Evolutionary conservation across 2,329 filamentous ascomycete species (phyloP).

Genomic region (Aspergillus japonicus): DNA sequence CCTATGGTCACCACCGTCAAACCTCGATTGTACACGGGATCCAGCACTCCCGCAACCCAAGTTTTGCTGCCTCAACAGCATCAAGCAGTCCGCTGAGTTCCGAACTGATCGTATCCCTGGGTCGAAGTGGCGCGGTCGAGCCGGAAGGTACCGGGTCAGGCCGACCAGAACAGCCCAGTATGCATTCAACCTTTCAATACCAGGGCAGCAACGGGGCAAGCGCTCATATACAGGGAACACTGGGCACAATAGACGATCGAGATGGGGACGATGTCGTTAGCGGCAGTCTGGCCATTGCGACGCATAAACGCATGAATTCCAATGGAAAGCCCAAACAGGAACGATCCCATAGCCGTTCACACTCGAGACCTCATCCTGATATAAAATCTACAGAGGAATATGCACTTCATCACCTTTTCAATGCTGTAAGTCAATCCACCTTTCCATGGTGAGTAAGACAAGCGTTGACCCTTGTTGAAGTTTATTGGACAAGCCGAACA

Average conservation of each 20-base stretch:
- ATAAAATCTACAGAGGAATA: constrained; percentile 96
- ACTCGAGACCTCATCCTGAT: constrained; percentile 70
- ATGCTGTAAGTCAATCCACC: constrained; percentile 61
- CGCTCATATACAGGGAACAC: constrained; percentile 27
- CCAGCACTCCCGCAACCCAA: constrained; percentile 87
- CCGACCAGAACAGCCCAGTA: constrained; percentile 35
- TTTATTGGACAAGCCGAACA: constrained; percentile 97
- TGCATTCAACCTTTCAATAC: constrained; percentile 26
- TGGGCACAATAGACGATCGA: constrained; percentile 42
- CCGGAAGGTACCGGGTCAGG: constrained; percentile 40
- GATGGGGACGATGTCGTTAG: constrained; percentile 30
- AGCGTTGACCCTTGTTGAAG: constrained; percentile 44
- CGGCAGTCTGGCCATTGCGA: constrained; percentile 24
- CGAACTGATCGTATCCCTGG: constrained; percentile 73
- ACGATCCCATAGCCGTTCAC: constrained; percentile 71
- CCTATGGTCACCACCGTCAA: constrained; percentile 88
- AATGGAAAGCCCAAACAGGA: constrained; percentile 68
- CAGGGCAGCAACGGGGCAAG: constrained; percentile 44
- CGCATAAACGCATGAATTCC: constrained; percentile 52
- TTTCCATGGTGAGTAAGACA: neutral
- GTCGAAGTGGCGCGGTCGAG: constrained; percentile 55
- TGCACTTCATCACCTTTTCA: constrained; percentile 93
- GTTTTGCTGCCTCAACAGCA: constrained; percentile 64
- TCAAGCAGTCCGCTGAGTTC: constrained; percentile 80
- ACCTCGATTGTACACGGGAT: constrained; percentile 95